Evolutionary conservation across 2,329 filamentous ascomycete species (phyloP), one percentile per base, ranked within the genome.

Genomic region (Clonostachys chloroleuca): DNA sequence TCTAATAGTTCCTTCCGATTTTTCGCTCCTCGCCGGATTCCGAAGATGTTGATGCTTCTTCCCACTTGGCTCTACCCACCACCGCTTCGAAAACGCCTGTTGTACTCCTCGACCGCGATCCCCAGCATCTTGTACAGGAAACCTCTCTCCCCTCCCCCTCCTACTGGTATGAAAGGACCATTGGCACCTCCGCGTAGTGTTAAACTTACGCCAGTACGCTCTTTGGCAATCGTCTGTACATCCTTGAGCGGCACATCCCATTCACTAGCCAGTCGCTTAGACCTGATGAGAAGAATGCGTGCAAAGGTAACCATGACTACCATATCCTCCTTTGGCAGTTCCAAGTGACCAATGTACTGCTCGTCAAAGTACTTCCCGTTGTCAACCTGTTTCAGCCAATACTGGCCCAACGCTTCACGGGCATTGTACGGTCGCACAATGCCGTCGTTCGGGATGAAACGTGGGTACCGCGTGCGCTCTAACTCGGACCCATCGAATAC

Each of bases 361-460:
- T 99, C 94, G 69, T 95, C 87, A 79, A 99, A 99, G 75, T 92
- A 97, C 65, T 92, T 94, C 51, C 94, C 94, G 54, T 96, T 94
- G 68, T 99, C 94, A 12, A 95, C 84, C 49, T 96, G 95, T 77
- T 99, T 99, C 54, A 99, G 84, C 95, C 94, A 99, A 74, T 90
- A 96, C 65, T 99, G 94, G 1, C 94, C 94, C 4, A 99, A 83
- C 0, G 94, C 92, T 73, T 99, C 94, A 42, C 94, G 89, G 62
- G 95, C 89, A 47, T 86, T 92, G 74, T 96, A 99, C 0, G 94
- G 92, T 4, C 92, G 86, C 34, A 99, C 92, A 50, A 99, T 89
- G 39, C 94, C 94, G 63, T 99, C 92, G 40, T 85, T 82, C 14
- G 90, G 89, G 51, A 99, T 90, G 70, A 95, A 96, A 16, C 94